Evolutionary conservation across 73 alveolate species (phyloP).

Genomic region (Diophrys appendiculata): DNA sequence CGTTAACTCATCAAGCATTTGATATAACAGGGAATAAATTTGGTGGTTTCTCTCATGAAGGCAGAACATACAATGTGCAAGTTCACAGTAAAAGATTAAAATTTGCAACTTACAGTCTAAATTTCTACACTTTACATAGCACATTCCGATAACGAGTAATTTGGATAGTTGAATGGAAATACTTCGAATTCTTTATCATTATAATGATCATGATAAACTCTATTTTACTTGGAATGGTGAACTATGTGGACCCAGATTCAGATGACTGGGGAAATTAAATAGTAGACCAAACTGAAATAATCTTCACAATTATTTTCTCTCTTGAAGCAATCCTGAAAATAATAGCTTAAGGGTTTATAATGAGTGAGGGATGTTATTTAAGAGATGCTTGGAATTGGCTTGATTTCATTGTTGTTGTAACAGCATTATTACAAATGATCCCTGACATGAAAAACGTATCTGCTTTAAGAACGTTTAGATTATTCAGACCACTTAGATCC

Average conservation of each 20-base stretch:
- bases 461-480: slow-evolving; percentile 76
- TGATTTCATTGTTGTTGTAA: slow-evolving; percentile 35
- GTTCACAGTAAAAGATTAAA: neutral
- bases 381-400: slow-evolving; percentile 77
- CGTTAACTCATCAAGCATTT: too few species aligned
- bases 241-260: slow-evolving; percentile 42
- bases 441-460: slow-evolving; percentile 11
- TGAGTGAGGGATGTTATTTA: slow-evolving; percentile 44
- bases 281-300: slow-evolving; percentile 25
- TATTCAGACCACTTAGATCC: slow-evolving; percentile 85
- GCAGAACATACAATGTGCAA: neutral
- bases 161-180: slow-evolving; percentile 31
- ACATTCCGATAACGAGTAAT: slow-evolving; percentile 21
- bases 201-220: slow-evolving; percentile 40
- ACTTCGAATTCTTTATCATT: slow-evolving; percentile 40
- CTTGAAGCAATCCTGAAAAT: slow-evolving; percentile 61
- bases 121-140: neutral
- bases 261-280: slow-evolving; percentile 13
- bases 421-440: neutral
- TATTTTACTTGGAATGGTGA: slow-evolving; percentile 28
- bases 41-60: too few species aligned
- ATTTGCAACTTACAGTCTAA: neutral
- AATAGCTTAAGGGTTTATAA: slow-evolving; percentile 51
- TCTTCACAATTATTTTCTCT: slow-evolving; percentile 59
- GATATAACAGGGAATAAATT: too few species aligned